A percentile compares a stretch with the other conserved stretches of the same genome.
Conservation (phyloP, 176 grass and related monocot species). For the Rhynchospora pubera region DNA sequence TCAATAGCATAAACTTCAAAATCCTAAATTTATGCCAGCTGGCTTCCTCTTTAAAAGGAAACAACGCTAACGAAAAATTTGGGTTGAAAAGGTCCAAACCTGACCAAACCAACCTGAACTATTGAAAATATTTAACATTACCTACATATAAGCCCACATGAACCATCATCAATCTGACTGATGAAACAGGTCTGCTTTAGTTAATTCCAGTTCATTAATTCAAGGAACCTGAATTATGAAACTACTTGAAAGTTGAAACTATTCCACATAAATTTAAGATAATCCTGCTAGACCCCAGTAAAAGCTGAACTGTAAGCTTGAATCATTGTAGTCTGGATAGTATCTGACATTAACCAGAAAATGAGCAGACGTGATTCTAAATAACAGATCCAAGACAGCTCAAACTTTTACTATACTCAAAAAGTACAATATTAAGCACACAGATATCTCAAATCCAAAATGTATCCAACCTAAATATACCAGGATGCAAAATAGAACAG, state of each 20-base stretch:
- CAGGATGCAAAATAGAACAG: background rate
- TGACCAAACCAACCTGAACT: background rate
- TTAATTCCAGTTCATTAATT: background rate
- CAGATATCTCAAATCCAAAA: background rate
- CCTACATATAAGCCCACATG: background rate
- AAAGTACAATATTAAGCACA: background rate
- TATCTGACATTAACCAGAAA: background rate
- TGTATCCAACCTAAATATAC: background rate
- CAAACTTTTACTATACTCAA: background rate
- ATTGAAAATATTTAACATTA: background rate
- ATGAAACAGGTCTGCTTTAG: background rate
- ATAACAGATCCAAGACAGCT: background rate
- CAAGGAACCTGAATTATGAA: background rate
- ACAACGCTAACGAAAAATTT: background rate
- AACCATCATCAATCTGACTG: too few relatives aligned
- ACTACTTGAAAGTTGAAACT: background rate
- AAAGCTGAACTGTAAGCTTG: background rate
- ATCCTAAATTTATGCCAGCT: too few relatives aligned
- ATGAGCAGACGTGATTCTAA: background rate
- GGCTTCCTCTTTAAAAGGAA: background rate
- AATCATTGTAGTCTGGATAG: background rate
- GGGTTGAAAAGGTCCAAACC: background rate
- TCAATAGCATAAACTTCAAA: too few relatives aligned
- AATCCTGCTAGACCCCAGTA: background rate
- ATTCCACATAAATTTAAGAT: background rate